These are phyloP conservation scores for Coemansia furcata DNA, from an alignment of 192 early-diverging fungal genomes.

Conservation along the genomic window DNA sequence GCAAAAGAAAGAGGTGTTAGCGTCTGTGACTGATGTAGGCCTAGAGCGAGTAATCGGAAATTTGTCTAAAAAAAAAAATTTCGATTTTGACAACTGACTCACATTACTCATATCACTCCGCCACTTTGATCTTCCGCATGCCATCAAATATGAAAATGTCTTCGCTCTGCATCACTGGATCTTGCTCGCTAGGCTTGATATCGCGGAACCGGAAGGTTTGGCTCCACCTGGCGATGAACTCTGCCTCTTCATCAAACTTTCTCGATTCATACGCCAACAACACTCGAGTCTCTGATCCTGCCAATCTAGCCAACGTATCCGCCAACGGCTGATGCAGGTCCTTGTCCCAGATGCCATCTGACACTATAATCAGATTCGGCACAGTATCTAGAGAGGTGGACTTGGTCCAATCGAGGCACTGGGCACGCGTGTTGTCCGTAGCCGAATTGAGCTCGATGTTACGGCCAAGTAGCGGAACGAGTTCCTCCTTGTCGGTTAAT, in stretches of 20 bases:
- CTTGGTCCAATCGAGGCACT: slow-evolving; percentile 15
- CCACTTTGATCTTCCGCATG: neutral
- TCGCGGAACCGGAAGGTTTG: slow-evolving; percentile 34
- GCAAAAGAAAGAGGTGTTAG: neutral
- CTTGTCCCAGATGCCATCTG: slow-evolving; percentile 34
- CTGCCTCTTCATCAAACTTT: slow-evolving; percentile 35
- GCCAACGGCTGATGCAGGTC: slow-evolving; percentile 36
- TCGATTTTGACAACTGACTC: neutral
- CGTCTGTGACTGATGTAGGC: neutral
- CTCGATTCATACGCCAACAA: slow-evolving; percentile 31
- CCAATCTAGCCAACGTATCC: slow-evolving; percentile 24
- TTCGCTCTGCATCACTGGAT: slow-evolving; percentile 39
- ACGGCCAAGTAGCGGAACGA: slow-evolving; percentile 26
- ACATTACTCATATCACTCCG: neutral
- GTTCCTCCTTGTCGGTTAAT: slow-evolving; percentile 31
- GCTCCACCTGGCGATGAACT: slow-evolving; percentile 42
- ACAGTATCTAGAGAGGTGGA: neutral
- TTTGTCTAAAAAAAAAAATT: too few species aligned
- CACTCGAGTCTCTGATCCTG: slow-evolving; percentile 13
- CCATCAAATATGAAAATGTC: slow-evolving; percentile 39
- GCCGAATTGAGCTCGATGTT: slow-evolving; percentile 27
- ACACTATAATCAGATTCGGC: slow-evolving; percentile 37
- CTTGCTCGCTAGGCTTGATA: slow-evolving; percentile 44
- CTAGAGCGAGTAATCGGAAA: neutral
- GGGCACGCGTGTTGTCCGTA: slow-evolving; percentile 3